Base-by-base conservation (phyloP, 352 stramenopile species). In the Globisporangium nunn region DNA sequence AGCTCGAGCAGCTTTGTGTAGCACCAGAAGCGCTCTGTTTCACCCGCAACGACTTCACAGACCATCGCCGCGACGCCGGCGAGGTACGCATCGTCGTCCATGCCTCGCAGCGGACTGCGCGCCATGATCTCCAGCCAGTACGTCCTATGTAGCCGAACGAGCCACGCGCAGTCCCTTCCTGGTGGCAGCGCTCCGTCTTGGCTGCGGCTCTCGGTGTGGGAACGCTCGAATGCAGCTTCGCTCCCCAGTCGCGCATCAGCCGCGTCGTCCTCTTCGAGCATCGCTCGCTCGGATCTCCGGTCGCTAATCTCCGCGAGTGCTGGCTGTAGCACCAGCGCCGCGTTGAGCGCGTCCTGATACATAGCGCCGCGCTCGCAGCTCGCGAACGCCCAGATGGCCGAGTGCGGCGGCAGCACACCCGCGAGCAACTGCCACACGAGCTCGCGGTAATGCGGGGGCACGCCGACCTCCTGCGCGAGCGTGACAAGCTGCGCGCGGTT, bases 21-120 rank as follows among this genome's bases (percentile, higher is more conserved):
- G 56, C 81, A 86, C 83, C 83, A 93, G 48, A 91, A 93, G 31
- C 79, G 77, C 49, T 89, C 75, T 5, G 65, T 52, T 29, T 73
- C 64, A 12, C 63, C 53, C 15, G 52, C 50, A 35, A 87, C 43
- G 17, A 81, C 74, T 18, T 77, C 65, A 51, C 62, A 78, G 28
- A 85, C 67, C 6, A 69, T 63, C 31, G 64, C 51, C 31, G 70
- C 68, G 6, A 87, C 61, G 2, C 49, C 50, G n/a, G 68, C 33
- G 11, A 81, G 44, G n/a, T 71, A 81, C 7, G 61, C 50, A 3
- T 57, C 28, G 55, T 81, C 70, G 12, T 75, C 66, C 74, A 82
- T 81, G 23, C 72, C 70, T 23, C 41, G 58, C 52, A 80, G 35
- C 8, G 61, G 48, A 15, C 68, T 48, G 35, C 54, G 61, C 43